Conservation (phyloP, 495 filamentous ascomycete species). For the Amphirosellinia nigrospora region DNA sequence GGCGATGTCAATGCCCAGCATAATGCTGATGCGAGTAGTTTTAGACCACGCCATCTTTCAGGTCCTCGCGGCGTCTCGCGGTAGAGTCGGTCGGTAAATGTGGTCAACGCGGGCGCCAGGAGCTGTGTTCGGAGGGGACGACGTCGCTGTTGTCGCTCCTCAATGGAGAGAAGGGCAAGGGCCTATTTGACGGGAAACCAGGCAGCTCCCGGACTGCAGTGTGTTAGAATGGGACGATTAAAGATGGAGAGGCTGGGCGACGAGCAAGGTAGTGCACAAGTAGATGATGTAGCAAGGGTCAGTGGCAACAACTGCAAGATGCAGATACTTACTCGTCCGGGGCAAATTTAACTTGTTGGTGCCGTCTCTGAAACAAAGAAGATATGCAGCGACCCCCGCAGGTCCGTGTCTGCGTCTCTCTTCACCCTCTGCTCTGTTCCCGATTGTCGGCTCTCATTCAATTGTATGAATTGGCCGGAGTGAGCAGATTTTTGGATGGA, state of each 20-base stretch:
- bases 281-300: not conserved
- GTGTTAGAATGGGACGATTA: conserved; percentile 5
- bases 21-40: conserved; percentile 86
- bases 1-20: conserved; percentile 84
- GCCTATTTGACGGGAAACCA: not conserved
- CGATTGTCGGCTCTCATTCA: not conserved
- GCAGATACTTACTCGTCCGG: not conserved
- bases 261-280: conserved; percentile 6
- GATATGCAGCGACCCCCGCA: not conserved
- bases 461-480: not conserved
- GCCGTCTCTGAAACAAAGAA: not conserved
- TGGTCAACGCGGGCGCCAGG: not conserved
- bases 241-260: not conserved
- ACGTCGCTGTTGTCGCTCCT: conserved; percentile 3
- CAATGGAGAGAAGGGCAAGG: not conserved
- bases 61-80: not conserved
- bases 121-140: conserved; percentile 6
- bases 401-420: not conserved
- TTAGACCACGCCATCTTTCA: conserved; percentile 86
- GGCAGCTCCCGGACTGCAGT: not conserved
- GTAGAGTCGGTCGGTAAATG: not conserved
- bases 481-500: conserved; percentile 2
- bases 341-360: not conserved
- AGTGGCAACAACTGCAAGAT: not conserved
- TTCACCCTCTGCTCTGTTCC: not conserved